These are phyloP conservation scores for Juglanconis juglandina DNA, from an alignment of 2,329 filamentous ascomycete species.

Conservation along the genomic window DNA sequence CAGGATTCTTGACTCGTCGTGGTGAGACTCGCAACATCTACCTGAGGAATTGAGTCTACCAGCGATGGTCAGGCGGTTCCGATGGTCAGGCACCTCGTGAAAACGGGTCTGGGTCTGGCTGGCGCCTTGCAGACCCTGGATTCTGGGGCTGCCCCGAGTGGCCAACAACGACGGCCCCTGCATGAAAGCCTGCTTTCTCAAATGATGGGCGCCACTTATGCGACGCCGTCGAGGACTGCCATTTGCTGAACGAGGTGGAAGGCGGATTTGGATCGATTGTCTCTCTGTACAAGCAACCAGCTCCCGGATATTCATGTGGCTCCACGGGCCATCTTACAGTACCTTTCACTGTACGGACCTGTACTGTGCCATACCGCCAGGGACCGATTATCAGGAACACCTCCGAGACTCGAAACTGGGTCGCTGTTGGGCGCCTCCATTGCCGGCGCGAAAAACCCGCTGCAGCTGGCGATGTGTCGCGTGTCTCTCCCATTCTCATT, in stretches of 20 bases:
- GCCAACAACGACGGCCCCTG: slow-evolving; percentile 10
- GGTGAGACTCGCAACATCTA: background rate
- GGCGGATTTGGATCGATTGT: slow-evolving; percentile 8
- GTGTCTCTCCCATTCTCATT: slow-evolving; percentile 8
- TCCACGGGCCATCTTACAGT: slow-evolving; percentile 1
- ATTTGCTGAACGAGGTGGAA: slow-evolving; percentile 15
- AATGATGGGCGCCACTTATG: slow-evolving; percentile 16
- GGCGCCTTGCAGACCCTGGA: slow-evolving; percentile 10
- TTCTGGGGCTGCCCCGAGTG: slow-evolving; percentile 15
- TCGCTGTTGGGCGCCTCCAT: background rate
- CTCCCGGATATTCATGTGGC: slow-evolving; percentile 8
- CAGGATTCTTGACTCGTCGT: slow-evolving; percentile 3
- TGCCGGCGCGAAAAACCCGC: background rate
- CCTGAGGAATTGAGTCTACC: background rate
- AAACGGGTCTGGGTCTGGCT: slow-evolving; percentile 9
- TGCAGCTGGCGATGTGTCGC: slow-evolving; percentile 6
- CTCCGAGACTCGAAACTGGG: background rate
- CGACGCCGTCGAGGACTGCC: background rate
- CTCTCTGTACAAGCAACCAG: background rate
- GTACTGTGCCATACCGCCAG: background rate
- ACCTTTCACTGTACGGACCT: background rate
- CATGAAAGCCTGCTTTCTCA: slow-evolving; percentile 11
- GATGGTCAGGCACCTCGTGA: slow-evolving; percentile 1
- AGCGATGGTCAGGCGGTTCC: background rate
- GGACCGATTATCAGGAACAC: background rate